Base-by-base conservation (phyloP, 257 asterid species). In the Perilla frutescens region DNA sequence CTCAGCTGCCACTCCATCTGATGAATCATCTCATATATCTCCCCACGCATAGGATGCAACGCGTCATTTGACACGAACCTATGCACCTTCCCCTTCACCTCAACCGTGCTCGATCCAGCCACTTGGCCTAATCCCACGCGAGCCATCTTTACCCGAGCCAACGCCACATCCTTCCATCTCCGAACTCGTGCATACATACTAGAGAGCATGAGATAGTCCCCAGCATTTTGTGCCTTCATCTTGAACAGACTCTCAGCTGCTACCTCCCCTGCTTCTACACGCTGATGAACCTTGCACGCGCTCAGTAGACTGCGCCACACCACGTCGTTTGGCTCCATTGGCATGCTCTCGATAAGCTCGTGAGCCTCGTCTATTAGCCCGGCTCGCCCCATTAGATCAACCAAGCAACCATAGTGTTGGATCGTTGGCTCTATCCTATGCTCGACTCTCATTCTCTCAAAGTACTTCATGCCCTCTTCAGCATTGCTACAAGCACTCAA, bases 1-100 rank as follows among this genome's bases (percentile, higher is more conserved):
- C 70, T 89, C 81, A 93, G 65, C 82, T 93, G 97, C 96, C 98
- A 91, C 68, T 84, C 97, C 96, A 93, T 93, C 48, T 93, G 96
- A 77, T 83, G 90, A 62, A 93, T 79, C 97, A 91, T 93, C 55
- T 93, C 96, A 10, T 83, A 68, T 13, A 91, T 85, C 37, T 75
- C 84, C 1, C 66, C 63, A 54, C 79, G 73, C 12, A 70, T 77
- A 26, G 96, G 88, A 76, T 76, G 80, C 7, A 86, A 60, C 66
- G 0, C 77, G 59, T 84, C 98, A 39, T 85, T 84, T 4, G 98
- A 89, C 7, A 84, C 84, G 43, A 93, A 93, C 77, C 68, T 91
- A 72, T 86, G 86, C 51, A 75, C 53, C 78, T 88, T 76, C 63
- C 86, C 73, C 74, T 77, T 73, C 71, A 87, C 85, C 80, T 80